These are phyloP conservation scores for Leccinum pellstonianum DNA, from an alignment of 768 basidiomycete species.

Conservation along the genomic window DNA sequence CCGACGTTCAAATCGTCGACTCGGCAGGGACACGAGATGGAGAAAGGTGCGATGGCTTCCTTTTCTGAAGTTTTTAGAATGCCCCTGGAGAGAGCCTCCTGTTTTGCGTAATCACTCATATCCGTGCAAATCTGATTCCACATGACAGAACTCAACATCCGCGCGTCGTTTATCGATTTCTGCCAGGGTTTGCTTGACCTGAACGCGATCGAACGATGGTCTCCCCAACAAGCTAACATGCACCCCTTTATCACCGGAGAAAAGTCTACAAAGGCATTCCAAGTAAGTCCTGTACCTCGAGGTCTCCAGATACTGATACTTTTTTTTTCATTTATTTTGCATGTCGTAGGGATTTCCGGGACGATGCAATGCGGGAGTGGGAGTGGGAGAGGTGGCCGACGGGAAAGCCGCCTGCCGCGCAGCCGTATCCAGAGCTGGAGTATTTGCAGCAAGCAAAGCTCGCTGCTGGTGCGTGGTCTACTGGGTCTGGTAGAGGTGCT, in stretches of 20 bases:
- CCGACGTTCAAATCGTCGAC: slow-evolving; percentile 73
- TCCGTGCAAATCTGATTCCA: slow-evolving; percentile 17
- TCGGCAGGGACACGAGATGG: slow-evolving; percentile 76
- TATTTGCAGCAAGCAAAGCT: slow-evolving; percentile 89
- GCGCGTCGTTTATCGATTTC: slow-evolving; percentile 96
- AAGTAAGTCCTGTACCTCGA: slow-evolving; percentile 45
- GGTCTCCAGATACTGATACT: too few relatives aligned
- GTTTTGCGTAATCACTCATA: slow-evolving; percentile 10
- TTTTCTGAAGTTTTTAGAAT: background rate
- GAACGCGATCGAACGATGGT: slow-evolving; percentile 95
- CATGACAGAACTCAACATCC: slow-evolving; percentile 81
- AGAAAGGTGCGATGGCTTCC: slow-evolving; percentile 64
- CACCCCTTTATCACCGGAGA: slow-evolving; percentile 99
- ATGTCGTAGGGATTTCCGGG: slow-evolving; percentile 42
- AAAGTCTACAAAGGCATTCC: slow-evolving; percentile 80
- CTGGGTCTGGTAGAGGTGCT: slow-evolving; percentile 32
- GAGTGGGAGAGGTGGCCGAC: slow-evolving; percentile 69
- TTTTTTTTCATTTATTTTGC: background rate
- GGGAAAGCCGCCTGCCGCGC: slow-evolving; percentile 64
- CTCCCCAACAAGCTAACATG: slow-evolving; percentile 91
- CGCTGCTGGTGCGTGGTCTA: slow-evolving; percentile 57
- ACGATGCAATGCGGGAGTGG: slow-evolving; percentile 96
- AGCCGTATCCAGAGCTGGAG: slow-evolving; percentile 87
- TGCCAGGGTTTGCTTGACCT: slow-evolving; percentile 91
- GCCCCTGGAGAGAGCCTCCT: background rate